Conservation (phyloP, 345 rosid species). For the Corymbia maculata region DNA sequence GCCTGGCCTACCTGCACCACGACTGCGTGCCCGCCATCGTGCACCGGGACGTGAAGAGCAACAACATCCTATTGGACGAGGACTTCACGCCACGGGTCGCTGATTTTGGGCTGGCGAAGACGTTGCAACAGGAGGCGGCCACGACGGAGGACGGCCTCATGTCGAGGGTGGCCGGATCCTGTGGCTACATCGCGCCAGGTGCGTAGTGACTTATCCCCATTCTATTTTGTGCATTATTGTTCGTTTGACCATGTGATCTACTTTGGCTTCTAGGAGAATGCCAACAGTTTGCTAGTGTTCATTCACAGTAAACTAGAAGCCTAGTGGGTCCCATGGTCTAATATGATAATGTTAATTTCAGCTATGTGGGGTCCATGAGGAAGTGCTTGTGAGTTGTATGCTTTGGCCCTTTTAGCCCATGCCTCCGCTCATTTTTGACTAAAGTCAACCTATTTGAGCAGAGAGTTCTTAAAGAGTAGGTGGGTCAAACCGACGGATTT, state of each 20-base stretch:
- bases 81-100: constrained; percentile 60
- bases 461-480: too few species aligned
- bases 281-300: neutral
- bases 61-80: constrained; percentile 54
- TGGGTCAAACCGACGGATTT: too few species aligned
- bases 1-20: constrained; percentile 67
- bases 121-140: constrained; percentile 11
- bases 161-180: constrained; percentile 61
- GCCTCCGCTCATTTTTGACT: neutral
- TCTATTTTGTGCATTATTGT: neutral
- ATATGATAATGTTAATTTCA: neutral
- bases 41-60: constrained; percentile 80
- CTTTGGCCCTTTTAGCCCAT: neutral
- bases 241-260: neutral
- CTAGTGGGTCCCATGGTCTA: neutral
- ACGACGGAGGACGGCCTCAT: constrained; percentile 5
- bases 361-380: neutral
- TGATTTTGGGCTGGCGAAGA: constrained; percentile 75
- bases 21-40: constrained; percentile 60
- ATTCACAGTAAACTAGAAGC: neutral
- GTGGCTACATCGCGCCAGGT: constrained; percentile 89
- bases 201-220: neutral
- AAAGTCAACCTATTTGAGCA: neutral
- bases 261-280: neutral
- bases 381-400: neutral